Percentiles rank a stretch among this genome's conserved stretches.
phyloP scores from a whole-genome alignment of 495 filamentous ascomycete genomes.

The Aspergillus incahuasiensis region DNA sequence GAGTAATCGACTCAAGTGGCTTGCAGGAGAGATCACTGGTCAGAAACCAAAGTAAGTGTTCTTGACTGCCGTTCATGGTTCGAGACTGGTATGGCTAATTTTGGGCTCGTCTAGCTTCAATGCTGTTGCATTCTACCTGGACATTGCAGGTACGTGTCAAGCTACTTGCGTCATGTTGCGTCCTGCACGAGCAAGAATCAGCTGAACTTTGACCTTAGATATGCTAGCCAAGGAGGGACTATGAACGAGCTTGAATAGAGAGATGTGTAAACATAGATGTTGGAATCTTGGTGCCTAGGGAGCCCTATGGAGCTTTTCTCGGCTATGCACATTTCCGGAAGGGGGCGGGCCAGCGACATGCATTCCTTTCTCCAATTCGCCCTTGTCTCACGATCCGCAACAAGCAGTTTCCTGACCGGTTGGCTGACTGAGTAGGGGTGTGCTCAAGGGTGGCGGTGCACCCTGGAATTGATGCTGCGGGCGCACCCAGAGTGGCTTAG shows the following conservation, averaged over 20 bases:
- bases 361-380: not conserved
- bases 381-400: not conserved
- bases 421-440: slow-evolving; percentile 1
- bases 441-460: slow-evolving; percentile 14
- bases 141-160: slow-evolving; percentile 63
- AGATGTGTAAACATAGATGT: not conserved
- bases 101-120: slow-evolving; percentile 63
- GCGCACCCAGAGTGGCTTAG: slow-evolving; percentile 9
- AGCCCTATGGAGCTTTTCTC: not conserved
- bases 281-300: slow-evolving; percentile 23
- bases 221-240: slow-evolving; percentile 38
- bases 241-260: slow-evolving; percentile 15
- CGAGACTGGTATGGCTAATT: slow-evolving; percentile 8
- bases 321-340: slow-evolving; percentile 3
- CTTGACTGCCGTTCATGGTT: not conserved
- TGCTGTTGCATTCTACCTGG: slow-evolving; percentile 90
- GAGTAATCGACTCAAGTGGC: slow-evolving; percentile 78
- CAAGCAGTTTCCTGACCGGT: not conserved
- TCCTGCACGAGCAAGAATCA: slow-evolving; percentile 8
- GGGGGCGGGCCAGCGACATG: not conserved
- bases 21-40: slow-evolving; percentile 61
- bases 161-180: not conserved
- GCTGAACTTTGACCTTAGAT: slow-evolving; percentile 17
- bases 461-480: not conserved
- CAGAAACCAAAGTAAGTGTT: slow-evolving; percentile 57